A percentile compares a stretch with the other conserved stretches of the same genome.
These are phyloP conservation scores for Monoraphidium neglectum DNA, from an alignment of 139 green algal species.

Conservation along the genomic window DNA sequence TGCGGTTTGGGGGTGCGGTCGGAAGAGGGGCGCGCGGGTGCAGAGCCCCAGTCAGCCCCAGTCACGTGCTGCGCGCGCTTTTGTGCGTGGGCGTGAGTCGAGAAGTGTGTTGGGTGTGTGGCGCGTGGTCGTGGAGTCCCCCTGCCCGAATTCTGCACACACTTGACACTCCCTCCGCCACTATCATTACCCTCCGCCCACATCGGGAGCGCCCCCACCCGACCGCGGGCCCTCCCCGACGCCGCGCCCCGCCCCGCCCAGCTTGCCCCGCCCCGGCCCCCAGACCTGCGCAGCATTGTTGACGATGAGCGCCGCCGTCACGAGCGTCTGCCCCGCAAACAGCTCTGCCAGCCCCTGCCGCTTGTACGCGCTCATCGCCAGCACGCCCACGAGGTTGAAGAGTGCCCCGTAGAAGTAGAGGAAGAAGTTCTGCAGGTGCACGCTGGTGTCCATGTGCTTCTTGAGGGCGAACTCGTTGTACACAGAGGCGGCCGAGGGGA, in stretches of 20 bases:
- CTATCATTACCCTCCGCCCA: not conserved
- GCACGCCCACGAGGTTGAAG: slow-evolving; percentile 84
- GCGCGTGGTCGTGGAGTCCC: too few species aligned
- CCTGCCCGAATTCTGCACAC: not conserved
- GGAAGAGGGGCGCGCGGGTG: too few species aligned
- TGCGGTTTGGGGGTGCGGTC: slow-evolving; percentile 44
- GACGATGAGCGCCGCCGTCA: slow-evolving; percentile 78
- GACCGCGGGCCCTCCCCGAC: not conserved
- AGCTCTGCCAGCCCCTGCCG: slow-evolving; percentile 40
- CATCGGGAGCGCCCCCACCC: too few species aligned
- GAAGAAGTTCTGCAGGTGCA: slow-evolving; percentile 98
- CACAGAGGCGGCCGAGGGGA: slow-evolving; percentile 89
- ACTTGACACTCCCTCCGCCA: not conserved
- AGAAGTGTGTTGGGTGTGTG: too few species aligned
- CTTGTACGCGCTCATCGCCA: slow-evolving; percentile 34
- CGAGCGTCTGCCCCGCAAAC: slow-evolving; percentile 52
- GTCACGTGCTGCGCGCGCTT: too few species aligned
- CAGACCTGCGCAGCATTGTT: slow-evolving; percentile 87
- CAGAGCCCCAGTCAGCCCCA: too few species aligned
- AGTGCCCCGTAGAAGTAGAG: slow-evolving; percentile 92
- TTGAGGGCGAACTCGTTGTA: slow-evolving; percentile 97
- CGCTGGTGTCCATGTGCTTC: slow-evolving; percentile 94
- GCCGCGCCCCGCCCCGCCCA: not conserved
- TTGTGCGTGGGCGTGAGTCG: too few species aligned
- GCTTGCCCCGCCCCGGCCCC: not conserved